phyloP scores from a whole-genome alignment of 192 early-diverging fungal species.

The Umbelopsis ramanniana region DNA sequence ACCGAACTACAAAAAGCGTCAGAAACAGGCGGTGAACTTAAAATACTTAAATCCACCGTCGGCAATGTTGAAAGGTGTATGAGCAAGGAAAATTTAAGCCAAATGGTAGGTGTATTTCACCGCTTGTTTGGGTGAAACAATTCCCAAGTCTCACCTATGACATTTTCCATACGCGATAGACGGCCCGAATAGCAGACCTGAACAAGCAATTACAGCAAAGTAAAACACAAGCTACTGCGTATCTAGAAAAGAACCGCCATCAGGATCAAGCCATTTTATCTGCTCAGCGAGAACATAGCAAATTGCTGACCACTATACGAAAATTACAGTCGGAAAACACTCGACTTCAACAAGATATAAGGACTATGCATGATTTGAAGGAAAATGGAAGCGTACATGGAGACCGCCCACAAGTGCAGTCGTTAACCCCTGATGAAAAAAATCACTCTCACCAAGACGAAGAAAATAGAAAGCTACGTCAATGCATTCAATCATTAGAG shows the following conservation, averaged over 20 bases:
- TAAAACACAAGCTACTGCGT: conserved; percentile 6
- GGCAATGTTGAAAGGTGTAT: conserved; percentile 23
- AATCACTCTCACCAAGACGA: not conserved
- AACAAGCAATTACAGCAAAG: conserved; percentile 22
- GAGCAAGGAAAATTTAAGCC: conserved; percentile 30
- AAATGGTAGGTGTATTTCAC: conserved; percentile 7
- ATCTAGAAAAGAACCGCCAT: conserved; percentile 30
- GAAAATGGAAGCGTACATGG: not conserved
- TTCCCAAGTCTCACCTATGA: not conserved
- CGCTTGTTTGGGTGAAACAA: not conserved
- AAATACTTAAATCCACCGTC: conserved; percentile 26
- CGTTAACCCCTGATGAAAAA: not conserved
- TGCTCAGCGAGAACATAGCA: conserved; percentile 25
- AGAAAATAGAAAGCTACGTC: conserved; percentile 12
- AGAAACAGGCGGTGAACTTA: conserved; percentile 31
- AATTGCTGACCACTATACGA: conserved; percentile 2
- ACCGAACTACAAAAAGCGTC: not conserved
- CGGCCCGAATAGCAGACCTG: not conserved
- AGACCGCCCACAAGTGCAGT: no score
- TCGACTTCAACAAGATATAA: not conserved
- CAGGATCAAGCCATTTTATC: conserved; percentile 32
- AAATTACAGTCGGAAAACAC: conserved; percentile 11
- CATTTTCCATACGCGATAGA: not conserved
- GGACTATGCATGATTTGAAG: not conserved
- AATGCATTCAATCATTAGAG: not conserved